phyloP scores from a whole-genome alignment of 345 rosid species.

The Melaleuca quinquenervia region DNA sequence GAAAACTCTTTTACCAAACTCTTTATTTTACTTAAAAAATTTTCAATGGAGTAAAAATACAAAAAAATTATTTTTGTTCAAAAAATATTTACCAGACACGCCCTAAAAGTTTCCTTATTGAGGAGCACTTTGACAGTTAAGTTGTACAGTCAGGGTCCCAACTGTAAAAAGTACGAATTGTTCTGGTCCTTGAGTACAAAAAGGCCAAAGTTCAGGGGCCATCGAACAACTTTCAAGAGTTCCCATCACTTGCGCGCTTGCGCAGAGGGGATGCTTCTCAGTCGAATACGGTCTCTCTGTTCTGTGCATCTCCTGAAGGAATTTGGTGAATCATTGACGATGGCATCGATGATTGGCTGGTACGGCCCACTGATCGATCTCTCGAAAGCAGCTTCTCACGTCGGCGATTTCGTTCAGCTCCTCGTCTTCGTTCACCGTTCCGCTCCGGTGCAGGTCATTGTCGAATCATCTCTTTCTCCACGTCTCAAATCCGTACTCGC shows the following conservation, averaged over 20 bases:
- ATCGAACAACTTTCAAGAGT: background rate
- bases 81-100: too few relatives aligned
- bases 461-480: background rate
- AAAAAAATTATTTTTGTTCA: too few relatives aligned
- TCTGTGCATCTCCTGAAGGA: background rate
- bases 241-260: background rate
- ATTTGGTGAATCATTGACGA: background rate
- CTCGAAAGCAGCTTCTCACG: constrained; percentile 21
- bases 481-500: too few relatives aligned
- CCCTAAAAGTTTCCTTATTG: too few relatives aligned
- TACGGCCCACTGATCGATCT: constrained; percentile 49
- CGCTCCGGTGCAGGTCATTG: constrained; percentile 36
- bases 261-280: background rate
- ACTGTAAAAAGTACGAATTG: background rate
- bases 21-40: too few relatives aligned
- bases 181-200: background rate
- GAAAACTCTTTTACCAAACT: too few relatives aligned
- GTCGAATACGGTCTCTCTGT: background rate
- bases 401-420: constrained; percentile 52
- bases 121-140: background rate
- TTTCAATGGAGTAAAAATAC: too few relatives aligned
- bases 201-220: background rate
- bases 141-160: background rate
- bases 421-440: constrained; percentile 41
- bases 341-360: constrained; percentile 33